Percentiles rank a stretch among this genome's conserved stretches.
phyloP scores from a whole-genome alignment of 495 filamentous ascomycete genomes.

The Letharia lupina region DNA sequence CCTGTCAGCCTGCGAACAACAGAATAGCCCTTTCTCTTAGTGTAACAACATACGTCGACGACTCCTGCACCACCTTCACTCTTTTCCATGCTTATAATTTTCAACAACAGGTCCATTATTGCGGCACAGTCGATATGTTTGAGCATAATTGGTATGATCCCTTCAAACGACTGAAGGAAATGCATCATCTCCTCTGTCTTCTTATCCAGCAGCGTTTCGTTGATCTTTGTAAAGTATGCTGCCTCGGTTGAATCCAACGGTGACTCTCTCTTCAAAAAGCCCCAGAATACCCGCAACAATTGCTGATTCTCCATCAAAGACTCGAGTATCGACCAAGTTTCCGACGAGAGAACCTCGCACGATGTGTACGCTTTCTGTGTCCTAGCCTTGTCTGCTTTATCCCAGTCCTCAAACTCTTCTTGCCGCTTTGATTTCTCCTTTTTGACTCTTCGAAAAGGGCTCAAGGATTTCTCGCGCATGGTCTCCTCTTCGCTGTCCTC shows the following conservation, averaged over 20 bases:
- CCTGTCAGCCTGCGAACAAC: conserved; percentile 25
- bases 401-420: conserved; percentile 50
- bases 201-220: conserved; percentile 90
- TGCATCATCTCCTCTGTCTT: conserved; percentile 96
- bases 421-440: conserved; percentile 37
- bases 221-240: conserved; percentile 97
- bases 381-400: conserved; percentile 75
- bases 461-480: conserved; percentile 25
- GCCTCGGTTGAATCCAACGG: conserved; percentile 88
- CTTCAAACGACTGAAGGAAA: conserved; percentile 72
- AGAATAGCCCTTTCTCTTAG: neutral
- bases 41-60: conserved; percentile 65
- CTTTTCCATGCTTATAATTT: conserved; percentile 95
- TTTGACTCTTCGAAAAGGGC: conserved; percentile 28
- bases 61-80: conserved; percentile 84
- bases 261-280: conserved; percentile 68
- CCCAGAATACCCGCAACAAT: conserved; percentile 78
- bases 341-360: conserved; percentile 88
- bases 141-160: conserved; percentile 73
- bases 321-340: conserved; percentile 93
- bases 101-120: conserved; percentile 96
- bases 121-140: conserved; percentile 95
- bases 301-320: conserved; percentile 77
- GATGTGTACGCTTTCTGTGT: conserved; percentile 86
- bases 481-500: conserved; percentile 44